Evolutionary conservation across 176 grass and related monocot species (phyloP).

Genomic region (Aechmea fasciata): DNA sequence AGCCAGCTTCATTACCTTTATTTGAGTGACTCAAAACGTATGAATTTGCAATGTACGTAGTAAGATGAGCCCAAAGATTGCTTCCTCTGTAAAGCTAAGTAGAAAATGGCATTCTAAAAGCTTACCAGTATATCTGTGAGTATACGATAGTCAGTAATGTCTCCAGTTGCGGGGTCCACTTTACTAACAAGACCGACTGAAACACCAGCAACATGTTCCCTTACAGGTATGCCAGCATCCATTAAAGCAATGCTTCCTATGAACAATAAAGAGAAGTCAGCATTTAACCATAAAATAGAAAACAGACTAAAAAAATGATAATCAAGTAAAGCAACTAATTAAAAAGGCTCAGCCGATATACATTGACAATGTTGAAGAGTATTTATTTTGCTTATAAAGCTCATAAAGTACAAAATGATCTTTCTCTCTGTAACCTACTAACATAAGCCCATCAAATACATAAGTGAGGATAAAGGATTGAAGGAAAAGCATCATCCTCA

Average conservation of each 20-base stretch:
- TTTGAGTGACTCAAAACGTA: too few relatives aligned
- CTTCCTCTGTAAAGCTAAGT: conserved; percentile 9
- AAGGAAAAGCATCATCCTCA: too few relatives aligned
- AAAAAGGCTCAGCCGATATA: neutral
- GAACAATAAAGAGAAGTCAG: neutral
- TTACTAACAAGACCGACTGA: conserved; percentile 91
- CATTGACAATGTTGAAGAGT: neutral
- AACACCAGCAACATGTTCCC: conserved; percentile 98
- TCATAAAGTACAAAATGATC: neutral
- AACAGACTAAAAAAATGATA: neutral
- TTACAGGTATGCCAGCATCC: conserved; percentile 98
- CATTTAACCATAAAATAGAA: neutral
- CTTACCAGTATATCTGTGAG: conserved; percentile 94
- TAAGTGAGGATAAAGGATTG: too few relatives aligned
- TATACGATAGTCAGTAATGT: conserved; percentile 69
- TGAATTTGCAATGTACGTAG: conserved; percentile 6
- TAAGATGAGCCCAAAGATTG: neutral
- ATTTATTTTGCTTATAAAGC: neutral
- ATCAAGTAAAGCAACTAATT: neutral
- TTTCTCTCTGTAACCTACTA: neutral
- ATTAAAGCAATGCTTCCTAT: conserved; percentile 95
- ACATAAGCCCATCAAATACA: too few relatives aligned
- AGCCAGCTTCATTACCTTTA: too few relatives aligned
- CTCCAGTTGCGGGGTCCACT: conserved; percentile 52
- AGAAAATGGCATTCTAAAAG: conserved; percentile 11